Evolutionary conservation across 2,329 filamentous ascomycete species (phyloP).

Genomic region (Myriosclerotinia curreyana): DNA sequence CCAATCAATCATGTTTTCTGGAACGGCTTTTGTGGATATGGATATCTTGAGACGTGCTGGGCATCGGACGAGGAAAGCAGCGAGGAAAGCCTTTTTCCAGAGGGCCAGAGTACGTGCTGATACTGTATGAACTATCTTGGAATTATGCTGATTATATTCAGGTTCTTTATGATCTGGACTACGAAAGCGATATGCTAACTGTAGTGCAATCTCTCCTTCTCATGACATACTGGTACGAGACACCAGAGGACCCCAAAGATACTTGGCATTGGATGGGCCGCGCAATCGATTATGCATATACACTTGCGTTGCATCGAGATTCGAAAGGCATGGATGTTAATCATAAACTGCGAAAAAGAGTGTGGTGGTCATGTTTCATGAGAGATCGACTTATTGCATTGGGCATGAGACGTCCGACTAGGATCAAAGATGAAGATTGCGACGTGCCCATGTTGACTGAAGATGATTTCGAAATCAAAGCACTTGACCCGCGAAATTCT

Average conservation of each 20-base stretch:
- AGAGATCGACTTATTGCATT: slow-evolving; percentile 87
- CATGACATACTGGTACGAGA: slow-evolving; percentile 98
- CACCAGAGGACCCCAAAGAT: slow-evolving; percentile 93
- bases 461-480: slow-evolving; percentile 76
- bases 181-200: slow-evolving; percentile 83
- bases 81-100: slow-evolving; percentile 84
- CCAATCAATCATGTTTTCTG: slow-evolving; percentile 93
- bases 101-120: slow-evolving; percentile 70
- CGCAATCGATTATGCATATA: slow-evolving; percentile 87
- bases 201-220: slow-evolving; percentile 84
- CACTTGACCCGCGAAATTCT: slow-evolving; percentile 64
- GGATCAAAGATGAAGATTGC: slow-evolving; percentile 90
- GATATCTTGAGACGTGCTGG: slow-evolving; percentile 72
- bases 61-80: slow-evolving; percentile 73
- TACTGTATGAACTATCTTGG: slow-evolving; percentile 7
- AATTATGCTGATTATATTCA: slow-evolving; percentile 40
- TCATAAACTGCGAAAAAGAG: slow-evolving; percentile 85
- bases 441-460: slow-evolving; percentile 87
- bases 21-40: slow-evolving; percentile 83
- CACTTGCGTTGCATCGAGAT: slow-evolving; percentile 87
- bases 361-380: slow-evolving; percentile 99
- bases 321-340: slow-evolving; percentile 73
- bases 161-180: slow-evolving; percentile 92
- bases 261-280: slow-evolving; percentile 99
- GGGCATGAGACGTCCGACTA: slow-evolving; percentile 87